Evolutionary conservation across 495 filamentous ascomycete species (phyloP), one percentile per base, ranked within the genome.

Genomic region (Tetracladium marchalianum): DNA sequence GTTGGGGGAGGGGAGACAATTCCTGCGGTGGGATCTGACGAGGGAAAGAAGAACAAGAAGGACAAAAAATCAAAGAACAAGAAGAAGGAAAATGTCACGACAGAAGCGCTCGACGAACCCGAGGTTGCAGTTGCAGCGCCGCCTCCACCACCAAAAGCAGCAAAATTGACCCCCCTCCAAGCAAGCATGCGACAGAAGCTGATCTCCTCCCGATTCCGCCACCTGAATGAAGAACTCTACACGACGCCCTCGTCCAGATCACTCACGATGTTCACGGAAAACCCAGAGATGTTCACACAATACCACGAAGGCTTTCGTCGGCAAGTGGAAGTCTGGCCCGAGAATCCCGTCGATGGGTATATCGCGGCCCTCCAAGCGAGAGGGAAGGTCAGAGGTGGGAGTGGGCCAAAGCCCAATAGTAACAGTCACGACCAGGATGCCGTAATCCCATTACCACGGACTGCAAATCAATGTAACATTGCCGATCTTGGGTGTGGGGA

Each of bases 171-270:
- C 0, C 89, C 92, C 27, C 75, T 98, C 41, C 92, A 98, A 70
- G 79, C 82, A 47, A 79, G 82, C 4, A 98, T 98, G 92, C 84
- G 84, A 46, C 78, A 85, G 50, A 97, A 97, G 66, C 80, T 98
- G 44, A 73, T 89, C 46, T 88, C 86, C 5, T 88, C 92, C 11
- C 90, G 92, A 48, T 98, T 98, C 77, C 88, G 92, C 53, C 87
- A 96, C 62, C 78, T 98, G 50, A 98, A 98, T 67, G 81, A 98
- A 66, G 88, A 84, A 4, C 84, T 97, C 18, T 96, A 97, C 65
- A 96, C 90, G 10, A 87, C 83, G 5, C 84, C 89, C 12, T 98
- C 92, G 1, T 62, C 68, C 36, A 76, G 88, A 40, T 81, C 90
- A 12, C 76, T 90, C 46, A 61, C 76, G 46, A 76, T 95, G 34